Conservation (phyloP, 2,329 filamentous ascomycete genomes). For the Aspergillus niger region DNA sequence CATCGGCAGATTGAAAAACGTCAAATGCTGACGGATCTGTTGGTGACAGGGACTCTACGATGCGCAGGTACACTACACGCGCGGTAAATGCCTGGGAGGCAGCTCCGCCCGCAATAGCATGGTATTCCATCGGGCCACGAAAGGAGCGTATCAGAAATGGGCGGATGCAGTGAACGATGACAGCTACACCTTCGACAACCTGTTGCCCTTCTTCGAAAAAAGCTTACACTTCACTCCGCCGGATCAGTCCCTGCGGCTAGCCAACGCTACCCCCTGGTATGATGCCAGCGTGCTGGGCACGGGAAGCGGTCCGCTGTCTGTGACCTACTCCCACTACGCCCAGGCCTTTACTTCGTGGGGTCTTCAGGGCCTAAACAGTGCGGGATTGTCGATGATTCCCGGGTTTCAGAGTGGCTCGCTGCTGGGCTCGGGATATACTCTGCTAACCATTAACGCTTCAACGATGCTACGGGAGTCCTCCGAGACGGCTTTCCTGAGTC, state of each 20-base stretch:
- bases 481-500: constrained; percentile 10
- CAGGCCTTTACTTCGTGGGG: not conserved
- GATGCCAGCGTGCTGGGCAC: not conserved
- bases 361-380: not conserved
- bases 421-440: not conserved
- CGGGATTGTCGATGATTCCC: not conserved
- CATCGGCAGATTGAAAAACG: no score
- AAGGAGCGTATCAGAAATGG: constrained; percentile 34
- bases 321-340: not conserved
- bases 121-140: constrained; percentile 31
- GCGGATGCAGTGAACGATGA: constrained; percentile 36
- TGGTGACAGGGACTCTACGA: constrained; percentile 2
- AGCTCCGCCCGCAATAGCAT: constrained; percentile 28
- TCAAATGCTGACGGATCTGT: no score
- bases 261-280: not conserved
- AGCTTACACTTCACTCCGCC: constrained; percentile 9
- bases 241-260: not conserved
- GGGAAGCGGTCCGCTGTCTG: not conserved
- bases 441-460: not conserved
- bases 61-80: constrained; percentile 24
- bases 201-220: constrained; percentile 14
- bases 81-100: constrained; percentile 21
- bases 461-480: constrained; percentile 18
- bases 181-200: constrained; percentile 8
- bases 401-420: not conserved